Evolutionary conservation across 768 basidiomycete genomes (phyloP).

Genomic region (Cyclocybe cylindracea): DNA sequence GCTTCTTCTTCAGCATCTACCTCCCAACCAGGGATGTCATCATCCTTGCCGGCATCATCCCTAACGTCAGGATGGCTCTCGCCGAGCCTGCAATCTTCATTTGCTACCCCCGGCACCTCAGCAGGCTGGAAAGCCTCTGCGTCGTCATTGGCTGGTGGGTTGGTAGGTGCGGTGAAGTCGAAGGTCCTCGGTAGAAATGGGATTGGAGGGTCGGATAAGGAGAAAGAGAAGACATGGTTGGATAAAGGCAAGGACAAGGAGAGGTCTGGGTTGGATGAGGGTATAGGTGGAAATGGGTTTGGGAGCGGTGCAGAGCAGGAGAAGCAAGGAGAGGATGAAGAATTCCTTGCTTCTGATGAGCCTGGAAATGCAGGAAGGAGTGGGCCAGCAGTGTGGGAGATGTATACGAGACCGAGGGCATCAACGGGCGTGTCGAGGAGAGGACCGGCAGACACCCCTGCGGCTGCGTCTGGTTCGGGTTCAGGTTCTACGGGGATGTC

Average conservation of each 20-base stretch:
- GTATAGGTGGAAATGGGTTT: not conserved
- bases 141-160: too few relatives aligned
- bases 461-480: not conserved
- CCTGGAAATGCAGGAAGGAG: not conserved
- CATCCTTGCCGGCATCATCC: too few relatives aligned
- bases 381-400: not conserved
- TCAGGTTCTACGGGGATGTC: not conserved
- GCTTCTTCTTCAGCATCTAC: too few relatives aligned
- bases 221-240: slow-evolving; percentile 4
- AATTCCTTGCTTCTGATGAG: not conserved
- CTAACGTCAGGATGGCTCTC: too few relatives aligned
- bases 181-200: not conserved
- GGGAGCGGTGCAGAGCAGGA: not conserved
- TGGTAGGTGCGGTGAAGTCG: too few relatives aligned
- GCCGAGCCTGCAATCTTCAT: too few relatives aligned
- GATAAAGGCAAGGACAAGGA: slow-evolving; percentile 8
- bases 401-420: slow-evolving; percentile 12
- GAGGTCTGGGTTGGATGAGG: not conserved
- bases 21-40: too few relatives aligned
- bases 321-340: not conserved
- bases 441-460: not conserved
- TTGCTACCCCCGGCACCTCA: too few relatives aligned
- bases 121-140: too few relatives aligned
- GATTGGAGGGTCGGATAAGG: not conserved
- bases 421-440: slow-evolving; percentile 7